Percentiles rank a stretch among this genome's conserved stretches.
These are phyloP conservation scores for Alternaria solani DNA, from an alignment of 2,329 filamentous ascomycete species.

Conservation along the genomic window DNA sequence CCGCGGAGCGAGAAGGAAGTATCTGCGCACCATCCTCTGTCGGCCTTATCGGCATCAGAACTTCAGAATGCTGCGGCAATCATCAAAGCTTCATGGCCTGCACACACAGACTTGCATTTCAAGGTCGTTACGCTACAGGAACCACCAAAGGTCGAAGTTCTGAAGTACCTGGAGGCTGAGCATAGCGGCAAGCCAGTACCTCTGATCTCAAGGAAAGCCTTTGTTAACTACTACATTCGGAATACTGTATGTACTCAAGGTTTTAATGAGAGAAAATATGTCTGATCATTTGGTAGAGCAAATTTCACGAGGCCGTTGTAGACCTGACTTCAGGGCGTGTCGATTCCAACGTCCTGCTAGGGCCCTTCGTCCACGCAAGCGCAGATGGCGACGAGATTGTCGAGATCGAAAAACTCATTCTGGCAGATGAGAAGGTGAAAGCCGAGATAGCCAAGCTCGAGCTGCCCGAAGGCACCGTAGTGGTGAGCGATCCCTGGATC, in stretches of 20 bases:
- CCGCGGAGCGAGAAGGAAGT: slow-evolving; percentile 31
- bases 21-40: slow-evolving; percentile 61
- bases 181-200: slow-evolving; percentile 62
- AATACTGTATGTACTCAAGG: slow-evolving; percentile 60
- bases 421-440: slow-evolving; percentile 64
- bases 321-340: slow-evolving; percentile 62
- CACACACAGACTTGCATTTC: slow-evolving; percentile 65
- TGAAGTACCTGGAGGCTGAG: slow-evolving; percentile 71
- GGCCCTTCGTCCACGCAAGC: slow-evolving; percentile 65
- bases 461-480: slow-evolving; percentile 63
- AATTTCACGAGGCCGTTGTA: slow-evolving; percentile 68
- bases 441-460: slow-evolving; percentile 67
- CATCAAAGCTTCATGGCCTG: slow-evolving; percentile 64
- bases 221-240: slow-evolving; percentile 66
- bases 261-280: neutral
- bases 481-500: slow-evolving; percentile 73
- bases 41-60: slow-evolving; percentile 48
- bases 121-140: slow-evolving; percentile 74
- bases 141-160: slow-evolving; percentile 66
- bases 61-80: slow-evolving; percentile 54
- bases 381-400: slow-evolving; percentile 67
- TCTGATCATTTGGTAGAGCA: slow-evolving; percentile 57
- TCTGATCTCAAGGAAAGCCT: slow-evolving; percentile 62
- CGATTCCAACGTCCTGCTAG: slow-evolving; percentile 66
- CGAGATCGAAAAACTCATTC: slow-evolving; percentile 64